Percentiles rank a stretch among this genome's conserved stretches.
Evolutionary conservation across 192 early-diverging fungal genomes (phyloP).

Genomic region (Coemansia sp.): DNA sequence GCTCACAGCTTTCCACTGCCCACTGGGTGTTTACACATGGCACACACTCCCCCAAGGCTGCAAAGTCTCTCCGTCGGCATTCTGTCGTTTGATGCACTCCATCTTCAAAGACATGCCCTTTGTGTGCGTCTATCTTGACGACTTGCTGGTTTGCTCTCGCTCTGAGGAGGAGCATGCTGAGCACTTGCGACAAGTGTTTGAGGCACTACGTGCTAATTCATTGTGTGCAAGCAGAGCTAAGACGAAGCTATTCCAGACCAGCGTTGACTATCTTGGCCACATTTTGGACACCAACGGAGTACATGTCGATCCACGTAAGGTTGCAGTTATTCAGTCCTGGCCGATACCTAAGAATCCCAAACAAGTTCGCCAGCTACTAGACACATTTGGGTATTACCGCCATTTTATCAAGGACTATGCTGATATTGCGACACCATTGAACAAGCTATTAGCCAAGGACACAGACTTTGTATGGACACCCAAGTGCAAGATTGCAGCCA

Average conservation of each 20-base stretch:
- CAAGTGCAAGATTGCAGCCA: not conserved
- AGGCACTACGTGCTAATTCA: not conserved
- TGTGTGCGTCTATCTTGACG: not conserved
- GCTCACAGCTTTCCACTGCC: no score
- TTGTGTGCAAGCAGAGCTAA: not conserved
- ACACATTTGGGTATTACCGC: not conserved
- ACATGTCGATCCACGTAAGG: not conserved
- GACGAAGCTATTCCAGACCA: not conserved
- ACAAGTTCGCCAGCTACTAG: not conserved
- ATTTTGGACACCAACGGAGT: not conserved
- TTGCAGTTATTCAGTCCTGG: not conserved
- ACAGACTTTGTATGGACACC: not conserved
- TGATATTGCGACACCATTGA: not conserved
- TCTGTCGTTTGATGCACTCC: not conserved
- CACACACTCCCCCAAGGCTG: no score
- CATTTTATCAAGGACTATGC: not conserved
- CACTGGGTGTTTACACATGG: no score
- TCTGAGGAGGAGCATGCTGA: not conserved
- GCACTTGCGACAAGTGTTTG: not conserved
- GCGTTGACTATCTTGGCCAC: not conserved
- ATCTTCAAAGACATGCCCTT: not conserved
- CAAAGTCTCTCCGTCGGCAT: no score
- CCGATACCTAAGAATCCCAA: not conserved
- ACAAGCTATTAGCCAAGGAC: not conserved
- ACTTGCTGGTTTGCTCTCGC: not conserved